Conservation (phyloP, 805 yeast genomes). For the Starmera dryadoides region DNA sequence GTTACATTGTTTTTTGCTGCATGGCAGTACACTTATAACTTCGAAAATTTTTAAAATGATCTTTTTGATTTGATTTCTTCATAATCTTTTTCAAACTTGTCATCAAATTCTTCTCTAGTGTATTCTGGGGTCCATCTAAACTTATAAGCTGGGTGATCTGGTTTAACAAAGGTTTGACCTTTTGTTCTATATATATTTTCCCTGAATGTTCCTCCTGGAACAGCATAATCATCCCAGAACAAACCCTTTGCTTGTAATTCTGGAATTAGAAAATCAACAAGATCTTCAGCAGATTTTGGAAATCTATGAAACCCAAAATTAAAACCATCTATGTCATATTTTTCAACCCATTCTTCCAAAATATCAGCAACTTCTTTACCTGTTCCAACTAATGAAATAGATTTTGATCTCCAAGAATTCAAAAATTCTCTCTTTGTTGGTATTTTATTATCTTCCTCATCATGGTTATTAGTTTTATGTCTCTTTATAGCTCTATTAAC, state of each 20-base stretch:
- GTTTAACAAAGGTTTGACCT: conserved; percentile 6
- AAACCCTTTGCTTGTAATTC: conserved; percentile 29
- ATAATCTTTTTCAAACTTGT: neutral
- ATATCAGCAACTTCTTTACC: conserved; percentile 30
- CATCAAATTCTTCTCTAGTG: conserved; percentile 22
- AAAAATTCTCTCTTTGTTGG: conserved; percentile 14
- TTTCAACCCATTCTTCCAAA: conserved; percentile 32
- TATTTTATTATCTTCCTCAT: conserved; percentile 16
- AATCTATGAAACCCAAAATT: conserved; percentile 30
- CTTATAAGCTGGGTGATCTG: conserved; percentile 15
- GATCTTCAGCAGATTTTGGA: conserved; percentile 32
- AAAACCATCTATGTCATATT: conserved; percentile 35
- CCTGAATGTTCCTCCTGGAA: conserved; percentile 26
- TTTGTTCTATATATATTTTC: conserved; percentile 25
- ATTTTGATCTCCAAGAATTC: conserved; percentile 25
- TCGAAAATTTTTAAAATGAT: neutral
- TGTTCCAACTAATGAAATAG: conserved; percentile 25
- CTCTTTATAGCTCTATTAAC: conserved; percentile 3
- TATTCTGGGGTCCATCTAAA: conserved; percentile 17
- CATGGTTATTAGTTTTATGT: conserved; percentile 9
- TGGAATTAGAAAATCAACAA: conserved; percentile 30
- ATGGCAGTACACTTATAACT: too few relatives aligned
- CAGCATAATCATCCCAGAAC: conserved; percentile 30
- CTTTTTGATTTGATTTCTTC: neutral
- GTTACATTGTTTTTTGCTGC: too few relatives aligned